A percentile compares a stretch with the other conserved stretches of the same genome.
These are phyloP conservation scores for Lentinus tigrinus DNA, from an alignment of 768 basidiomycete species.

Conservation along the genomic window DNA sequence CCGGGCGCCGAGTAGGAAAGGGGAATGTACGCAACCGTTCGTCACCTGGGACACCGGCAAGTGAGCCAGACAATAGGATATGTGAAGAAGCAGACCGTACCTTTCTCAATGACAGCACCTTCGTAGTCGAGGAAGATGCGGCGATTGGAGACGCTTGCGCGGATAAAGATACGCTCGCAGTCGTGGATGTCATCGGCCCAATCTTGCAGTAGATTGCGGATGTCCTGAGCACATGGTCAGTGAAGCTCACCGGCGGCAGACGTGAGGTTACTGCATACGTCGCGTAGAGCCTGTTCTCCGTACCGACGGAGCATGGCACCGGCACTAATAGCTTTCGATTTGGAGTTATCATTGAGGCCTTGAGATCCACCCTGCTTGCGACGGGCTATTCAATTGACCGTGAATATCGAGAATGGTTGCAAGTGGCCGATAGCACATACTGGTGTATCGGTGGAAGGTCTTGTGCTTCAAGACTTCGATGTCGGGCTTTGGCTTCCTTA, in stretches of 20 bases:
- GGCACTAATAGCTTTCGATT: constrained; percentile 90
- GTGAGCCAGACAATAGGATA: not conserved
- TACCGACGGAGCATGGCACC: constrained; percentile 93
- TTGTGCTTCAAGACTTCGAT: constrained; percentile 85
- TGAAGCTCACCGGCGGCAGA: not conserved
- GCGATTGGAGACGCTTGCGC: constrained; percentile 84
- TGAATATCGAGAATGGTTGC: not conserved
- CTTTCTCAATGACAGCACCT: constrained; percentile 69
- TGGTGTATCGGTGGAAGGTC: constrained; percentile 98
- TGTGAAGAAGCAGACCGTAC: constrained; percentile 20
- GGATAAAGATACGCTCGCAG: constrained; percentile 91
- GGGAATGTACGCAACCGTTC: constrained; percentile 86
- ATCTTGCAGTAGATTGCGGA: constrained; percentile 74
- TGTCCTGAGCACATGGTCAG: constrained; percentile 61
- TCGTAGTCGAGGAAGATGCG: constrained; percentile 91
- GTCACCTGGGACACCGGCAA: constrained; percentile 44
- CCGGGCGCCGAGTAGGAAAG: constrained; percentile 94
- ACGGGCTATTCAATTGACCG: constrained; percentile 56
- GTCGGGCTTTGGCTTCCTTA: constrained; percentile 68
- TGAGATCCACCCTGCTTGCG: constrained; percentile 98
- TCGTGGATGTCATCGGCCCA: constrained; percentile 85
- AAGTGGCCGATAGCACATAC: constrained; percentile 45
- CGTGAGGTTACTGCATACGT: constrained; percentile 47
- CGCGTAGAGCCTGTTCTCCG: constrained; percentile 89
- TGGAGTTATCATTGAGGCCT: constrained; percentile 87